Evolutionary conservation across 331 rosid genomes (phyloP), one percentile per base, ranked within the genome.

Genomic region (Rosa hybrid): DNA sequence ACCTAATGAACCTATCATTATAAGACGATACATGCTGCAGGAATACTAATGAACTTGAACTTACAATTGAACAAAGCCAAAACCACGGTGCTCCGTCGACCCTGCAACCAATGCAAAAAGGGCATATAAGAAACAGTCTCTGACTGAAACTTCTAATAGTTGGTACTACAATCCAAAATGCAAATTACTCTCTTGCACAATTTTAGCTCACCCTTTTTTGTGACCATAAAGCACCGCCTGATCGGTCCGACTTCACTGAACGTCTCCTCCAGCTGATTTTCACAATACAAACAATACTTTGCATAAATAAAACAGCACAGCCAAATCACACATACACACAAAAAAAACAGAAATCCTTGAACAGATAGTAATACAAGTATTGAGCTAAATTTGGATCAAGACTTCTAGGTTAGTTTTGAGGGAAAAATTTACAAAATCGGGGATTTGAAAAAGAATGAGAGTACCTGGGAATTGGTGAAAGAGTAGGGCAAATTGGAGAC

Each of bases 191-290:
- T 25, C 42, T 20, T 4, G 41, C 51, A 64, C 54, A 34, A 20
- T 8, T 39, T 72, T 42, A 23, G 54, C 82, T 72, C 77, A 96
- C 98, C 98, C 78, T 91, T 91, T 65, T 88, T 83, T 2, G 88
- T 85, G 78, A 91, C 99, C 97, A 96, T 84, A 89, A 93, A 96
- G 78, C 97, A 89, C 46, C 98, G 92, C 84, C 98, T 83, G 60
- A 93, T 83, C 39, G 98, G 99, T 72, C 99, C 99, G 34, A 91
- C 92, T 67, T 91, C 97, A 68, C 94, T 82, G 87, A 95, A 95
- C 0, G 93, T 81, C 86, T 93, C 96, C 77, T 93, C 99, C 75
- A 93, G 89, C 99, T 94, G 91, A 81, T 34, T 20, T 67, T 62
- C 69, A 64, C 7, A 57, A 14, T n/a, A 13, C 9, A 23, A 77